These are phyloP conservation scores for Isabelozyma heimii DNA, from an alignment of 805 yeast species.

Conservation along the genomic window DNA sequence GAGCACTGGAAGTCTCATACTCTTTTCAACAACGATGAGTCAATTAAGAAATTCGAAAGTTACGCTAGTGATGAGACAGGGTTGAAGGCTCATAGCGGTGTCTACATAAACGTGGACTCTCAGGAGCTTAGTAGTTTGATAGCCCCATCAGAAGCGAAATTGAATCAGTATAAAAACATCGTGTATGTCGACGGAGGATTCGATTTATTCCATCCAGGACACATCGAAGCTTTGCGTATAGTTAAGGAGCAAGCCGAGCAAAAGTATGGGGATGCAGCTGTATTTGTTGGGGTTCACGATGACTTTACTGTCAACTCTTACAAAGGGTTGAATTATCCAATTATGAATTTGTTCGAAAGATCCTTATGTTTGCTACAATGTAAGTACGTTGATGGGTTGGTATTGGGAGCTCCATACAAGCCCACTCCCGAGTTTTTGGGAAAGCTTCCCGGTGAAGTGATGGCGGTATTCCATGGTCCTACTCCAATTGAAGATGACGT, in stretches of 20 bases:
- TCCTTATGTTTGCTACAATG: slow-evolving; percentile 87
- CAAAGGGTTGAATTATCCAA: slow-evolving; percentile 68
- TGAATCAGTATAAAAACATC: slow-evolving; percentile 17
- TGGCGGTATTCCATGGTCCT: slow-evolving; percentile 58
- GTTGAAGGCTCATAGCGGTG: slow-evolving; percentile 54
- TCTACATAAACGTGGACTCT: slow-evolving; percentile 37
- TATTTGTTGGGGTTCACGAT: slow-evolving; percentile 67
- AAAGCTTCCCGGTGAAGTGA: slow-evolving; percentile 36
- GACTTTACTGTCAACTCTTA: slow-evolving; percentile 53
- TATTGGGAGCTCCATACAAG: slow-evolving; percentile 65
- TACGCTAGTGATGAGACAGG: slow-evolving; percentile 72
- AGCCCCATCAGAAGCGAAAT: slow-evolving; percentile 22
- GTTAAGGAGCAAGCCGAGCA: slow-evolving; percentile 37
- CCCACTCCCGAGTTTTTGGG: slow-evolving; percentile 43
- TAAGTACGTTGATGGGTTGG: slow-evolving; percentile 73
- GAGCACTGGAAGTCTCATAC: slow-evolving; percentile 19
- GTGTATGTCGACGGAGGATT: slow-evolving; percentile 79
- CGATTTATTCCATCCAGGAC: slow-evolving; percentile 93
- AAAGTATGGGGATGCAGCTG: slow-evolving; percentile 31
- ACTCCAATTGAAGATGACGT: slow-evolving; percentile 30
- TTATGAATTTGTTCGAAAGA: slow-evolving; percentile 86
- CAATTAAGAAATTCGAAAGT: slow-evolving; percentile 39
- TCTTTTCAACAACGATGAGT: slow-evolving; percentile 29
- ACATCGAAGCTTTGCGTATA: slow-evolving; percentile 65
- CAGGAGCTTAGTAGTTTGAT: slow-evolving; percentile 27